These are phyloP conservation scores for Cucurbita argyrosperma DNA, from an alignment of 306 rosid genomes.

Conservation along the genomic window DNA sequence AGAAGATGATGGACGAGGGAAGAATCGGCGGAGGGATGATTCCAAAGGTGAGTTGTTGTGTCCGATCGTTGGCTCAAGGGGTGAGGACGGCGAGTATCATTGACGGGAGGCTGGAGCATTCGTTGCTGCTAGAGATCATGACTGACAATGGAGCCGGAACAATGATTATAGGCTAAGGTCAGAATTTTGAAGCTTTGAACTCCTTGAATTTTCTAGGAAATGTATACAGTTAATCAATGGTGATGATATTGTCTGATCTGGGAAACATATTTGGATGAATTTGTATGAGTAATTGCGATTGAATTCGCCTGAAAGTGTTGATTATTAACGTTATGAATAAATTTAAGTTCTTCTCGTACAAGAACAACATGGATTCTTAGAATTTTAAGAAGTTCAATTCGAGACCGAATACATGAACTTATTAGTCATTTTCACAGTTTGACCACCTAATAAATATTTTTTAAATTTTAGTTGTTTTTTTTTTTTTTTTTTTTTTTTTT, in stretches of 20 bases:
- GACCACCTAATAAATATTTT: no score
- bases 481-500: no score
- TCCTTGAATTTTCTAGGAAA: background rate
- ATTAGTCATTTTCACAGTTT: no score
- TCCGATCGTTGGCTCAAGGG: slow-evolving; percentile 69
- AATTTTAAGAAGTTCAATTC: background rate
- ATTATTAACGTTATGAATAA: background rate
- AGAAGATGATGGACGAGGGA: slow-evolving; percentile 55
- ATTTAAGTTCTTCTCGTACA: background rate
- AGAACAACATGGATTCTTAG: background rate
- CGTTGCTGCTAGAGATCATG: slow-evolving; percentile 69
- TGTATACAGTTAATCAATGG: background rate
- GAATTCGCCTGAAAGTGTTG: background rate
- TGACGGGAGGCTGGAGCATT: slow-evolving; percentile 69
- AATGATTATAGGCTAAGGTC: slow-evolving; percentile 53
- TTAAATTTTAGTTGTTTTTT: no score
- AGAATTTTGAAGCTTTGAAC: background rate
- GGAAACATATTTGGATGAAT: background rate
- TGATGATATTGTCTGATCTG: background rate
- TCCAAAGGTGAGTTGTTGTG: slow-evolving; percentile 81
- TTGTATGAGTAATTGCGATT: background rate
- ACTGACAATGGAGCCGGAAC: slow-evolving; percentile 94
- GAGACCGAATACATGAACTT: no score
- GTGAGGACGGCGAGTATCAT: slow-evolving; percentile 74
- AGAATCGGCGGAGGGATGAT: slow-evolving; percentile 82